Evolutionary conservation across 2,329 filamentous ascomycete genomes (phyloP).

Genomic region (Exophiala sp.): DNA sequence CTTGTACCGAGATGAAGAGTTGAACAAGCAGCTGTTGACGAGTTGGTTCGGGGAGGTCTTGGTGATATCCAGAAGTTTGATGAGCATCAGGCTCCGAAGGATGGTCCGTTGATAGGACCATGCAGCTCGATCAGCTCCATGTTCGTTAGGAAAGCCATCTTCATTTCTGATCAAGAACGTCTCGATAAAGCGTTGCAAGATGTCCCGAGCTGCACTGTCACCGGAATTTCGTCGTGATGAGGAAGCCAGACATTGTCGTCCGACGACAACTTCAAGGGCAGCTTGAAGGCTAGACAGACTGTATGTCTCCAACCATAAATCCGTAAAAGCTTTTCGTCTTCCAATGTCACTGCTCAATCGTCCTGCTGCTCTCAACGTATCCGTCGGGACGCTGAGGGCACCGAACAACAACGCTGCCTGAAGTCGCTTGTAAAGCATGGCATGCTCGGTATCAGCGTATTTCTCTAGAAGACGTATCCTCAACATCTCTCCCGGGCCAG

Average conservation of each 20-base stretch:
- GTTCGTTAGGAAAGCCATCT: constrained; percentile 33
- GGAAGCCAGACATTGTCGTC: constrained; percentile 35
- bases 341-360: constrained; percentile 54
- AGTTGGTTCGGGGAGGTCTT: constrained; percentile 35
- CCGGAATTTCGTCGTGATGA: constrained; percentile 3
- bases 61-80: constrained; percentile 54
- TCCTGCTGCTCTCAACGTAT: constrained; percentile 39
- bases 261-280: constrained; percentile 54
- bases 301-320: constrained; percentile 55
- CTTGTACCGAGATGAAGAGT: constrained; percentile 48
- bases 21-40: constrained; percentile 44
- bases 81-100: constrained; percentile 54
- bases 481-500: constrained; percentile 35
- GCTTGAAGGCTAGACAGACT: constrained; percentile 46
- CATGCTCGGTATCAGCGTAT: constrained; percentile 50
- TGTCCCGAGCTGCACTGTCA: background rate
- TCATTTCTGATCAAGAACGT: constrained; percentile 54
- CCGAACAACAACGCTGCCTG: constrained; percentile 56
- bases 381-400: constrained; percentile 51
- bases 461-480: constrained; percentile 46
- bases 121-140: constrained; percentile 30
- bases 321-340: constrained; percentile 51
- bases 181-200: constrained; percentile 50
- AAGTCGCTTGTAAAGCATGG: constrained; percentile 50
- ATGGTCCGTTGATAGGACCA: constrained; percentile 53